phyloP scores from a whole-genome alignment of 805 yeast genomes.

The Candida odintsovae region DNA sequence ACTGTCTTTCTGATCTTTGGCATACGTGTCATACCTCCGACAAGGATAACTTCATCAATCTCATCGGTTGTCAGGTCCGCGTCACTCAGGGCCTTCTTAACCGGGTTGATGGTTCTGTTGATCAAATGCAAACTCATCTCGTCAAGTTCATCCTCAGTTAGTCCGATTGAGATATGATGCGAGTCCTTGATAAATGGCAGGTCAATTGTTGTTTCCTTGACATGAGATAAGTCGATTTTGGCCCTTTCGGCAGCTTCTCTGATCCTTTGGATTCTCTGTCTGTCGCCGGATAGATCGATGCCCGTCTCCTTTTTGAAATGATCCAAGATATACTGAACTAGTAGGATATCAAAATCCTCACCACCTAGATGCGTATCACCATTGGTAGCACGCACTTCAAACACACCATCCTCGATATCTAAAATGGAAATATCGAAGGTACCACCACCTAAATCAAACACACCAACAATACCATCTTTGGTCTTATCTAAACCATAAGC shows the following conservation, averaged over 20 bases:
- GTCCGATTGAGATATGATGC: slow-evolving; percentile 50
- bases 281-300: slow-evolving; percentile 46
- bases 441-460: slow-evolving; percentile 76
- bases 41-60: slow-evolving; percentile 68
- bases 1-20: slow-evolving; percentile 69
- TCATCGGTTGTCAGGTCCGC: slow-evolving; percentile 61
- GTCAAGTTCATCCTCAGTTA: slow-evolving; percentile 68
- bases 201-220: slow-evolving; percentile 52
- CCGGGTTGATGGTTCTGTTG: slow-evolving; percentile 65
- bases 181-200: slow-evolving; percentile 64
- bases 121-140: slow-evolving; percentile 60
- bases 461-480: slow-evolving; percentile 35
- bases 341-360: slow-evolving; percentile 68
- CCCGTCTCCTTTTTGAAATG: slow-evolving; percentile 46
- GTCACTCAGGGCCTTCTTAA: slow-evolving; percentile 67
- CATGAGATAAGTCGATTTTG: slow-evolving; percentile 70
- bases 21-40: slow-evolving; percentile 92
- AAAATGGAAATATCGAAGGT: slow-evolving; percentile 74
- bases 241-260: slow-evolving; percentile 73
- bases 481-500: slow-evolving; percentile 68
- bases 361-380: slow-evolving; percentile 83
- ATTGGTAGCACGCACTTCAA: slow-evolving; percentile 77
- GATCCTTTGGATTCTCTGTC: slow-evolving; percentile 62
- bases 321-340: slow-evolving; percentile 47
- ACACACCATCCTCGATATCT: slow-evolving; percentile 73